A percentile compares a stretch with the other conserved stretches of the same genome.
phyloP scores from a whole-genome alignment of 1,284 basidiomycete species.

The Apiotrichum montevideense region DNA sequence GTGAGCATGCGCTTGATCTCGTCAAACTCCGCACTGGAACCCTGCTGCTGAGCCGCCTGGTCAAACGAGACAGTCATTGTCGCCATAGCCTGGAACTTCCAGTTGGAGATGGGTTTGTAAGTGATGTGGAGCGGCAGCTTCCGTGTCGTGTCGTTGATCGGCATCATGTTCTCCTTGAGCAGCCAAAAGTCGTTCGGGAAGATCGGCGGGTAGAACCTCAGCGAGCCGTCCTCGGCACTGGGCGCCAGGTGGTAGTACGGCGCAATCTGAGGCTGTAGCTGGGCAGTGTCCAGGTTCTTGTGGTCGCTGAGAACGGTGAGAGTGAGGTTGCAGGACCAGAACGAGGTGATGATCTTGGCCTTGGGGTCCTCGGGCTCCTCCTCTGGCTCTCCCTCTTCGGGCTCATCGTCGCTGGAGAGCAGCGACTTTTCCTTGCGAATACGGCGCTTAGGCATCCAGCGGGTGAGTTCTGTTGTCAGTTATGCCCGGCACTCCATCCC shows the following conservation, averaged over 20 bases:
- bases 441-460: conserved; percentile 67
- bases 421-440: conserved; percentile 78
- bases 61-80: conserved; percentile 73
- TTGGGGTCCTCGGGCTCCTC: conserved; percentile 16
- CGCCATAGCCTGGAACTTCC: conserved; percentile 69
- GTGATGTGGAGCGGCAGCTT: conserved; percentile 70
- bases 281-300: conserved; percentile 53
- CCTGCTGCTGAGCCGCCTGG: conserved; percentile 62
- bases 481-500: conserved; percentile 32
- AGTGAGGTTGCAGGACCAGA: conserved; percentile 83
- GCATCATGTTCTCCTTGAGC: conserved; percentile 63
- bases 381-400: conserved; percentile 37
- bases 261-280: conserved; percentile 59
- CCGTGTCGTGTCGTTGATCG: conserved; percentile 70
- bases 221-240: conserved; percentile 51
- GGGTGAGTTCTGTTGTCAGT: conserved; percentile 63
- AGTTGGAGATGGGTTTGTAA: conserved; percentile 76
- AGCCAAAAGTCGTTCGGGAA: conserved; percentile 97
- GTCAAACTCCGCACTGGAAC: conserved; percentile 67
- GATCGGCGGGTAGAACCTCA: conserved; percentile 72
- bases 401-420: conserved; percentile 52
- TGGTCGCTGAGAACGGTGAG: conserved; percentile 75
- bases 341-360: conserved; percentile 54
- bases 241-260: conserved; percentile 53
- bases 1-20: conserved; percentile 87